A percentile compares a stretch with the other conserved stretches of the same genome.
These are phyloP conservation scores for Trichoderma asperellum DNA, from an alignment of 2,329 filamentous ascomycete species.

Conservation along the genomic window DNA sequence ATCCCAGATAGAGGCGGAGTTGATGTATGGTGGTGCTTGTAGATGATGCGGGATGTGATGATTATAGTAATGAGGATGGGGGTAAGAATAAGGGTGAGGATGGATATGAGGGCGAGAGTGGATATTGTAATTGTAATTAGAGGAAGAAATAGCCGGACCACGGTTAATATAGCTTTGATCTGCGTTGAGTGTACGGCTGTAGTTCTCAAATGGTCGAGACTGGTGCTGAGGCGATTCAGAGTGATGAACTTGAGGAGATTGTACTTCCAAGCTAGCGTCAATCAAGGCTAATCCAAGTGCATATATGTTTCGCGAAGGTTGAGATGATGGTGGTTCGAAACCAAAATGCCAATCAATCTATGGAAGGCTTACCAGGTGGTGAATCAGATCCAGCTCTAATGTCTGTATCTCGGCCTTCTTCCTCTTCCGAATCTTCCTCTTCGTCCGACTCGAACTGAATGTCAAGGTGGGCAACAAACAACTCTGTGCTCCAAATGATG, in stretches of 20 bases:
- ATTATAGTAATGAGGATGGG: neutral
- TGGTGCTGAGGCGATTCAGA: neutral
- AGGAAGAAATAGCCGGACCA: neutral
- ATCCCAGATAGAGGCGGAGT: constrained; percentile 36
- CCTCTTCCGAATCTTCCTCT: constrained; percentile 30
- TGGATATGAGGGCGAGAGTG: neutral
- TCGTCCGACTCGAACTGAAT: constrained; percentile 36
- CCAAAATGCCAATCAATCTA: neutral
- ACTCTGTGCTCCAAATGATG: constrained; percentile 52
- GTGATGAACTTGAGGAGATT: neutral
- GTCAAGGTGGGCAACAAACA: constrained; percentile 45
- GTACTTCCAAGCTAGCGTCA: constrained; percentile 11
- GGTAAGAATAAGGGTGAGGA: neutral
- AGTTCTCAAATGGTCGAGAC: neutral
- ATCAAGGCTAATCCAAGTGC: neutral
- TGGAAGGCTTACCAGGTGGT: constrained; percentile 16
- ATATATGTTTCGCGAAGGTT: neutral
- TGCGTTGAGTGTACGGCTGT: neutral
- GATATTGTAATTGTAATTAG: neutral
- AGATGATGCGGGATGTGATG: neutral
- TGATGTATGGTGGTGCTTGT: neutral
- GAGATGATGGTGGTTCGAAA: neutral
- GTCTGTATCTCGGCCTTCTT: constrained; percentile 1
- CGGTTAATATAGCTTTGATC: constrained; percentile 2
- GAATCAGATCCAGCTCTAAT: neutral